Percentiles rank a stretch among this genome's conserved stretches.
These are phyloP conservation scores for Geotrichum macrosporum DNA, from an alignment of 1,139 yeast genomes.

Conservation along the genomic window DNA sequence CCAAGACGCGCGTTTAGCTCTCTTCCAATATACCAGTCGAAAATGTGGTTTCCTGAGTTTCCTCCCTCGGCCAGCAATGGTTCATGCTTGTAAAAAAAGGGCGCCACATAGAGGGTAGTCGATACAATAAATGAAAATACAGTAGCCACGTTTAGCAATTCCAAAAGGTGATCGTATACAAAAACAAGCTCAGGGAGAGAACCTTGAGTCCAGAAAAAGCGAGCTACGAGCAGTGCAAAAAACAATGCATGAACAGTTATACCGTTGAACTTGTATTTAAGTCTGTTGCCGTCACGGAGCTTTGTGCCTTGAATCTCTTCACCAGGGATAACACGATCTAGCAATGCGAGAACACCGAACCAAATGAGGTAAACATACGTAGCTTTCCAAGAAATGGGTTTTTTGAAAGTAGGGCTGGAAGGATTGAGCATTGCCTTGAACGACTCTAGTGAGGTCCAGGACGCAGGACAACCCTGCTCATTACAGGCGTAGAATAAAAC, in stretches of 20 bases:
- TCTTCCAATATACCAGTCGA: conserved; percentile 97
- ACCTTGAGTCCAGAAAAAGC: conserved; percentile 50
- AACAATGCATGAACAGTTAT: conserved; percentile 50
- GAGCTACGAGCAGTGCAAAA: conserved; percentile 45
- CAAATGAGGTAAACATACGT: conserved; percentile 70
- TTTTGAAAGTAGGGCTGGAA: conserved; percentile 16
- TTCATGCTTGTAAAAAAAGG: conserved; percentile 56
- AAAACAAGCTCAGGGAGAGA: conserved; percentile 75
- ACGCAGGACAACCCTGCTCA: conserved; percentile 36
- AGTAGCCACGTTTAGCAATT: conserved; percentile 59
- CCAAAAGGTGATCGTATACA: conserved; percentile 62
- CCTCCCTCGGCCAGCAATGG: conserved; percentile 82
- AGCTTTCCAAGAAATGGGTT: conserved; percentile 38
- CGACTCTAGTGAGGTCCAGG: conserved; percentile 27
- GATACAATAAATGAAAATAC: conserved; percentile 63
- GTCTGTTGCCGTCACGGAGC: conserved; percentile 68
- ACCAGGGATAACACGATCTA: conserved; percentile 77
- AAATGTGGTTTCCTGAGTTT: conserved; percentile 67
- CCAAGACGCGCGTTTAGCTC: conserved; percentile 92
- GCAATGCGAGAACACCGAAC: conserved; percentile 60
- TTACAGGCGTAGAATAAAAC: conserved; percentile 50
- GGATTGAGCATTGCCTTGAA: conserved; percentile 17
- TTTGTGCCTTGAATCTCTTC: conserved; percentile 57
- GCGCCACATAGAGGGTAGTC: conserved; percentile 56
- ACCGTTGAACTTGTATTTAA: conserved; percentile 82